A percentile compares a stretch with the other conserved stretches of the same genome.
phyloP scores from a whole-genome alignment of 2,329 filamentous ascomycete species.

The Fusarium penzigii region DNA sequence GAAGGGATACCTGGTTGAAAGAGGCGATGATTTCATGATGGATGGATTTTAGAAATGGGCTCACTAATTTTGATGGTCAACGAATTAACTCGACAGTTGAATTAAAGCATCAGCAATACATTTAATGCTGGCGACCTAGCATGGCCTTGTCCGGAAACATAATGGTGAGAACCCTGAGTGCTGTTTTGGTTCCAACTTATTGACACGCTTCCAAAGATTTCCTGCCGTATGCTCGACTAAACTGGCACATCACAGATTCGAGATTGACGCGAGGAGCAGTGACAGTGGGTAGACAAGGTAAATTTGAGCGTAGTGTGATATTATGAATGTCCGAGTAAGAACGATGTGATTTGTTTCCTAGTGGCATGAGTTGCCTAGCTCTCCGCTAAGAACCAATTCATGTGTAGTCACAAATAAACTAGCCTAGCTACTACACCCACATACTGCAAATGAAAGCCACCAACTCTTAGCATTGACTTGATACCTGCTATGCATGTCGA shows the following conservation, averaged over 20 bases:
- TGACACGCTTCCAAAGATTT: slow-evolving; percentile 14
- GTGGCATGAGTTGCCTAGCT: no score
- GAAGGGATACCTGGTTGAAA: not conserved
- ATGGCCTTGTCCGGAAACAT: slow-evolving; percentile 5
- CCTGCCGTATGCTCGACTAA: not conserved
- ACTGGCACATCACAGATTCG: not conserved
- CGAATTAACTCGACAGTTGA: slow-evolving; percentile 14
- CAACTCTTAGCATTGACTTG: no score
- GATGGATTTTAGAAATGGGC: slow-evolving; percentile 5
- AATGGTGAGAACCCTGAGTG: slow-evolving; percentile 26
- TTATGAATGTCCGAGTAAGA: not conserved
- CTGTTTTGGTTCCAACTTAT: slow-evolving; percentile 13
- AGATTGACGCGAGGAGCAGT: not conserved
- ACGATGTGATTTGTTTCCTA: no score
- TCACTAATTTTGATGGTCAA: slow-evolving; percentile 2
- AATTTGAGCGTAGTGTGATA: not conserved
- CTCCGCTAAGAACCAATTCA: no score
- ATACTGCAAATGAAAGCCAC: no score
- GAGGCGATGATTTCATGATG: not conserved
- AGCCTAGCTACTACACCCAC: no score
- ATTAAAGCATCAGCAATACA: slow-evolving; percentile 19
- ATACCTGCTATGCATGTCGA: no score
- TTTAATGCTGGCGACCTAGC: slow-evolving; percentile 2
- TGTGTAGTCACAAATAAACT: no score
- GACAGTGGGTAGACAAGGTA: not conserved